Percentiles rank a stretch among this genome's conserved stretches.
Conservation (phyloP, 257 asterid genomes). For the Plantago major region DNA sequence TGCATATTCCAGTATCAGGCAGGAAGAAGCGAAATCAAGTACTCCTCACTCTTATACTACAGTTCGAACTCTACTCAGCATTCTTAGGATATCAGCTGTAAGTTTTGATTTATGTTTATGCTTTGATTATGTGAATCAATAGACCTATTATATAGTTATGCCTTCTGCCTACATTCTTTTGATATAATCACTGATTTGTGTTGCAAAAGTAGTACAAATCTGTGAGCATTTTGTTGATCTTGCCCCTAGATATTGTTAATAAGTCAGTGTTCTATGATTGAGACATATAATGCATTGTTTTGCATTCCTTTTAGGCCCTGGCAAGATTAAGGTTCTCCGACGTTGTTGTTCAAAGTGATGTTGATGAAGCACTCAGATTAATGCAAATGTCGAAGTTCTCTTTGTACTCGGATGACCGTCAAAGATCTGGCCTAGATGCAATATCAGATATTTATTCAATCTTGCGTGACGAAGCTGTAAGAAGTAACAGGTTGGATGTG, state of each 20-base stretch:
- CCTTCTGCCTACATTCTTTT: not conserved
- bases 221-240: not conserved
- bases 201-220: constrained; percentile 6
- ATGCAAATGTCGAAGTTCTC: constrained; percentile 99
- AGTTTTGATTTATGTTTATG: constrained; percentile 25
- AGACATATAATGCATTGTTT: too few species aligned
- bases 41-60: constrained; percentile 83
- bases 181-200: not conserved
- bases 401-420: constrained; percentile 90
- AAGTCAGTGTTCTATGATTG: too few species aligned
- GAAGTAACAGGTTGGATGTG: constrained; percentile 70
- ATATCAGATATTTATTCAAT: constrained; percentile 95
- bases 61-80: constrained; percentile 77
- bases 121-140: too few species aligned
- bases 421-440: constrained; percentile 85
- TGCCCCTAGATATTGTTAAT: not conserved
- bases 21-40: constrained; percentile 95
- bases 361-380: constrained; percentile 95
- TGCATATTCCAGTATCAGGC: constrained; percentile 92
- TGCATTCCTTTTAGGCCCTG: constrained; percentile 52
- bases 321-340: constrained; percentile 88
- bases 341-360: constrained; percentile 84
- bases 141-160: not conserved
- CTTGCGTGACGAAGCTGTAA: constrained; percentile 91
- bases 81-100: constrained; percentile 83